Conservation (phyloP, 441 rosid genomes). For the Populus hybrid region DNA sequence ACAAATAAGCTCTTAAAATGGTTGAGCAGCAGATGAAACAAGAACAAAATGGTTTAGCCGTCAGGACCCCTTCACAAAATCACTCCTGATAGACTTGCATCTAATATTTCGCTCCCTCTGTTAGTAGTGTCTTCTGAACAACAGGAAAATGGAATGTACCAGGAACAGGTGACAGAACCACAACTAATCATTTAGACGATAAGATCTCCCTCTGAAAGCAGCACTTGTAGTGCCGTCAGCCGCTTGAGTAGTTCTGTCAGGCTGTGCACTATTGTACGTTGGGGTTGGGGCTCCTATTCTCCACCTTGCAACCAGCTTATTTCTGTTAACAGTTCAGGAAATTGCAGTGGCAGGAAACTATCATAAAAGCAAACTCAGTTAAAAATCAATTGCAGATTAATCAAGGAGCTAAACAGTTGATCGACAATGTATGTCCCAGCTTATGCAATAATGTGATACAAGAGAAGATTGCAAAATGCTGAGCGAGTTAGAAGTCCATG, state of each 20-base stretch:
- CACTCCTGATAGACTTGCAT: too few species aligned
- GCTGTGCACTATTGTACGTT: constrained; percentile 35
- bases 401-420: not conserved
- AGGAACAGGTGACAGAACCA: too few species aligned
- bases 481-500: not conserved
- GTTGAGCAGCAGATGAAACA: too few species aligned
- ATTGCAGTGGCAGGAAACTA: not conserved
- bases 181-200: constrained; percentile 52
- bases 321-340: constrained; percentile 49
- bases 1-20: too few species aligned
- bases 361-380: not conserved
- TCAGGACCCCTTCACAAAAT: too few species aligned
- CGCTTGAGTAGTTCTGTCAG: constrained; percentile 30
- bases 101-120: too few species aligned
- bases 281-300: constrained; percentile 63
- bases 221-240: constrained; percentile 31
- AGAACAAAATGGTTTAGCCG: too few species aligned
- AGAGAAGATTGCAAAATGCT: not conserved
- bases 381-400: not conserved
- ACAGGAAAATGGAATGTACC: too few species aligned
- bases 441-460: not conserved
- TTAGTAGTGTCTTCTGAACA: too few species aligned
- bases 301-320: constrained; percentile 65
- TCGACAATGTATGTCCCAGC: not conserved
- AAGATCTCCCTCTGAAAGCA: constrained; percentile 75